These are phyloP conservation scores for Sechiopsis laciniata DNA, from an alignment of 306 rosid species.

Conservation along the genomic window DNA sequence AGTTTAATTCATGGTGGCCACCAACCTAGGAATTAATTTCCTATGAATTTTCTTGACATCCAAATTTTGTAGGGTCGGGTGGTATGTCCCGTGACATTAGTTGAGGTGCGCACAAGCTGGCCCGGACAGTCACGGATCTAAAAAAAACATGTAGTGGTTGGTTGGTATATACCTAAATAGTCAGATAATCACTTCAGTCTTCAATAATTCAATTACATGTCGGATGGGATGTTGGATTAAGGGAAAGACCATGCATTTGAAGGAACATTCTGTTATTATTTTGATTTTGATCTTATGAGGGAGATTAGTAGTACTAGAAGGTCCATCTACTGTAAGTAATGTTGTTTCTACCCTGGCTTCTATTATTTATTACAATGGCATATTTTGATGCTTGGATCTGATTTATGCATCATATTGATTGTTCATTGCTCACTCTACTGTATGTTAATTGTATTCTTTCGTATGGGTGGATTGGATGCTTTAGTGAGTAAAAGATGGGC, in stretches of 20 bases:
- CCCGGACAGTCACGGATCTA: no score
- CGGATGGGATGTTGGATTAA: neutral
- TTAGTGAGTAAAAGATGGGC: neutral
- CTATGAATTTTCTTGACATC: no score
- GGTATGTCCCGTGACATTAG: no score
- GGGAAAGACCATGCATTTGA: neutral
- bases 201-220: neutral
- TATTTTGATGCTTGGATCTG: no score
- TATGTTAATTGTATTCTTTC: neutral
- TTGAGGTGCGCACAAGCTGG: no score
- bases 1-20: no score
- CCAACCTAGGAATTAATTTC: no score
- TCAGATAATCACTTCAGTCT: constrained; percentile 2
- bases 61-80: no score
- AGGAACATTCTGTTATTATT: neutral
- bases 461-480: neutral
- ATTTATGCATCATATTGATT: no score
- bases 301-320: neutral
- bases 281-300: neutral
- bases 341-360: neutral
- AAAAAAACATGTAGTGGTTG: neutral
- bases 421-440: neutral
- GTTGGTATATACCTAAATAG: neutral
- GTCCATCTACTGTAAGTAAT: neutral
- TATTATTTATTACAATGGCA: no score